A percentile compares a stretch with the other conserved stretches of the same genome.
Evolutionary conservation across 2,329 filamentous ascomycete genomes (phyloP).

Genomic region (Clonostachys rosea): DNA sequence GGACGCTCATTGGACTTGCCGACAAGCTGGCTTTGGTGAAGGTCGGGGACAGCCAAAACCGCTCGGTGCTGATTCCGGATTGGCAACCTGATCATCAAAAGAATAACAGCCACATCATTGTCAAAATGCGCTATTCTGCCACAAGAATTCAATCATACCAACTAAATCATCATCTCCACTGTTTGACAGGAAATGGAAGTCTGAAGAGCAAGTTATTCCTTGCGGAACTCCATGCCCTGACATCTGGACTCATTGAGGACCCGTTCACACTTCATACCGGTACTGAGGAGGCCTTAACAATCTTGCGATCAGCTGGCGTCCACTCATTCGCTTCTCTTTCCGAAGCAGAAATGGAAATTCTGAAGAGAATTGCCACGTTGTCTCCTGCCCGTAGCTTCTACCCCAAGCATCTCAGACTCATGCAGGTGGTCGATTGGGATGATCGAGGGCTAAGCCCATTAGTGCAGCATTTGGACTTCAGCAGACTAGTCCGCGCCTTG

Average conservation of each 20-base stretch:
- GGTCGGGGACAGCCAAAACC: conserved; percentile 10
- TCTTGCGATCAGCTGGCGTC: conserved; percentile 40
- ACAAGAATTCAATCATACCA: conserved; percentile 30
- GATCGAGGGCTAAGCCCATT: too few relatives aligned
- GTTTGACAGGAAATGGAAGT: conserved; percentile 42
- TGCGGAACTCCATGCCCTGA: conserved; percentile 46
- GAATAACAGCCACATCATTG: too few relatives aligned
- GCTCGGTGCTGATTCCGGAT: conserved; percentile 26
- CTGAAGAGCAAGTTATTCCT: conserved; percentile 45
- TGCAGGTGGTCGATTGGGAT: not conserved
- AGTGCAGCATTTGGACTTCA: too few relatives aligned
- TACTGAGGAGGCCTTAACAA: conserved; percentile 43
- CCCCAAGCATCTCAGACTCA: not conserved
- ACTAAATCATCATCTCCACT: conserved; percentile 40
- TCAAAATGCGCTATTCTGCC: conserved; percentile 9
- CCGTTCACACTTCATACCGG: conserved; percentile 42
- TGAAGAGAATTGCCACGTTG: conserved; percentile 3
- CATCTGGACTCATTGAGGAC: conserved; percentile 43
- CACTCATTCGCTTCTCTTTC: conserved; percentile 21
- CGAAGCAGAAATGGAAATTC: not conserved
- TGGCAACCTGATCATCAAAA: too few relatives aligned
- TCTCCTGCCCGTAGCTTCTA: conserved; percentile 15
- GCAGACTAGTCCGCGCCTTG: too few relatives aligned
- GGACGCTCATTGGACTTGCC: conserved; percentile 40
- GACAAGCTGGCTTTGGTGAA: conserved; percentile 40